These are phyloP conservation scores for Cyberlindnera veronae DNA, from an alignment of 805 yeast species.

Conservation along the genomic window DNA sequence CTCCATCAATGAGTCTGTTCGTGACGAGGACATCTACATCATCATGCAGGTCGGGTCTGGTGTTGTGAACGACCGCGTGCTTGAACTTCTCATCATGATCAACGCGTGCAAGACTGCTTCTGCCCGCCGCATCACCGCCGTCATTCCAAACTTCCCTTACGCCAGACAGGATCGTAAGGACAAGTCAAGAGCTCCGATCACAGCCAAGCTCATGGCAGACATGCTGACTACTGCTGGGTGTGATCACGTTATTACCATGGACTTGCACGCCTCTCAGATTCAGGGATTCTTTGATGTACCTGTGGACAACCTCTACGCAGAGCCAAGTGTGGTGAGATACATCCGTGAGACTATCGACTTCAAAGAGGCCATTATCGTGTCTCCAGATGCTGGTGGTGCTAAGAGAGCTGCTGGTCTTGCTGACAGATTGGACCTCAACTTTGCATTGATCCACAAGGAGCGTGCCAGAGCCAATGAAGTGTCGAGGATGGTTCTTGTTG, in stretches of 20 bases:
- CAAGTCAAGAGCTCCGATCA: constrained; percentile 80
- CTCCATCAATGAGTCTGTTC: constrained; percentile 74
- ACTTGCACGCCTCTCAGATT: constrained; percentile 83
- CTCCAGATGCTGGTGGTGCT: constrained; percentile 92
- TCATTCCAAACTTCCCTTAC: constrained; percentile 78
- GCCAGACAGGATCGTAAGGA: constrained; percentile 90
- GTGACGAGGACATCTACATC: constrained; percentile 82
- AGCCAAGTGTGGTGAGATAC: constrained; percentile 74
- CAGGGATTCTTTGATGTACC: constrained; percentile 85
- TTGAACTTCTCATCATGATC: constrained; percentile 74
- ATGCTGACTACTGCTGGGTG: constrained; percentile 82
- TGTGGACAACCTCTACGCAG: constrained; percentile 81
- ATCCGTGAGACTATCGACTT: constrained; percentile 59
- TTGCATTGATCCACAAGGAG: constrained; percentile 83
- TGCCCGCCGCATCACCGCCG: constrained; percentile 79
- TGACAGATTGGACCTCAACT: constrained; percentile 72
- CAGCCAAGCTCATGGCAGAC: constrained; percentile 82
- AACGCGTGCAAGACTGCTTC: constrained; percentile 82
- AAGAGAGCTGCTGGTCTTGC: constrained; percentile 86
- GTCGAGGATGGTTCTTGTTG: constrained; percentile 79
- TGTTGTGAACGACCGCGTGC: constrained; percentile 67
- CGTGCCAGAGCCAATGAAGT: constrained; percentile 82
- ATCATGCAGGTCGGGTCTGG: constrained; percentile 80
- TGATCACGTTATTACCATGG: constrained; percentile 84
- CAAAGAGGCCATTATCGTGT: constrained; percentile 66